phyloP scores from a whole-genome alignment of 176 grass and related monocot genomes.

The Eragrostis nindensis region DNA sequence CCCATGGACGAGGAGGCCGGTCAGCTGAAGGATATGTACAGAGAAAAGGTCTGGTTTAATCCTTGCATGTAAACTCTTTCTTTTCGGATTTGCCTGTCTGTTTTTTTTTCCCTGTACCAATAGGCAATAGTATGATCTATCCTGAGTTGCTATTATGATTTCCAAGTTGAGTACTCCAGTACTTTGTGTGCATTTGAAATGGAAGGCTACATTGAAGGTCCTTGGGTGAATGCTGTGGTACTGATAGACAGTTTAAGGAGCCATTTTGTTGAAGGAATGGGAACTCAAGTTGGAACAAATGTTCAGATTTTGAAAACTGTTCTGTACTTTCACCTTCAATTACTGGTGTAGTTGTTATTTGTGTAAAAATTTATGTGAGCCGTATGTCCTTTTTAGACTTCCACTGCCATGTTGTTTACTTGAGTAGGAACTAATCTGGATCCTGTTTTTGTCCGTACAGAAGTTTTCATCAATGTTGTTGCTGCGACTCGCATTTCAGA shows the following conservation, averaged over 20 bases:
- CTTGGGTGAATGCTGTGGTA: too few relatives aligned
- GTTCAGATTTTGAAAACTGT: not conserved
- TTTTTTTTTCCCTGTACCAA: not conserved
- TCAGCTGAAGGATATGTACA: slow-evolving; percentile 71
- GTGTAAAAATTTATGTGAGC: not conserved
- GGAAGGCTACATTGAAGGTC: too few relatives aligned
- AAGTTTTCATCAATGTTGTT: slow-evolving; percentile 68
- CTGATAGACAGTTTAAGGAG: not conserved
- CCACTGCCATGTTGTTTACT: not conserved
- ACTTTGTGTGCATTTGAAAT: slow-evolving; percentile 27
- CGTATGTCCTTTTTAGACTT: not conserved
- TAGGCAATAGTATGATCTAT: not conserved
- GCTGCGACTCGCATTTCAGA: slow-evolving; percentile 70
- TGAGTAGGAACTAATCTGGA: slow-evolving; percentile 2
- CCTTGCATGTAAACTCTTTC: slow-evolving; percentile 21
- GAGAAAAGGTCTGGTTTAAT: slow-evolving; percentile 68
- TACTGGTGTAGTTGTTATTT: not conserved
- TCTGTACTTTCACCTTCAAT: not conserved
- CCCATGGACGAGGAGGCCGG: slow-evolving; percentile 86
- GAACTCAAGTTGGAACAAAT: slow-evolving; percentile 9
- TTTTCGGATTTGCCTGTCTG: not conserved
- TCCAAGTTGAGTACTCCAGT: not conserved
- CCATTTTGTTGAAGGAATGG: slow-evolving; percentile 5
- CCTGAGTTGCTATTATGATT: not conserved
- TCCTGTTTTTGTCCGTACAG: slow-evolving; percentile 51